phyloP scores from a whole-genome alignment of 306 rosid genomes.

The Lotus japonicus region DNA sequence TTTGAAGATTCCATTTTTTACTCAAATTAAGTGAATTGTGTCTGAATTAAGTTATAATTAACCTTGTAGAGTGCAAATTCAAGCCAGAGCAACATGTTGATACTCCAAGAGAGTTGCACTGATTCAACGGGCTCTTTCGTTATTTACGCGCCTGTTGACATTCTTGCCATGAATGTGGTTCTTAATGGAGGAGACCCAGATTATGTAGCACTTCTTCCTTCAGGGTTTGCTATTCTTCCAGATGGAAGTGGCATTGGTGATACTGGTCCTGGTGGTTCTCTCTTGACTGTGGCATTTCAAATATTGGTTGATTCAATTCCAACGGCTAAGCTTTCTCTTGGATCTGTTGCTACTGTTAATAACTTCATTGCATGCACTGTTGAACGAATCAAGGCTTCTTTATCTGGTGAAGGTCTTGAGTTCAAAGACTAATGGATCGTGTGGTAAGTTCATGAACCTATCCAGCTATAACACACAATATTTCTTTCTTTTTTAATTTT shows the following conservation, averaged over 20 bases:
- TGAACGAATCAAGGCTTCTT: constrained; percentile 81
- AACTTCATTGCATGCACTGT: constrained; percentile 91
- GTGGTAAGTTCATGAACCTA: no score
- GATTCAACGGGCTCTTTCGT: constrained; percentile 80
- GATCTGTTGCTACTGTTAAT: constrained; percentile 93
- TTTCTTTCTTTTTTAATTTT: no score
- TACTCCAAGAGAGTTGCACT: constrained; percentile 83
- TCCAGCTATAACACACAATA: no score
- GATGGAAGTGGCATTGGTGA: constrained; percentile 56
- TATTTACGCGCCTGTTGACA: constrained; percentile 87
- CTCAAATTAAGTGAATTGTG: background rate
- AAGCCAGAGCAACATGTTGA: constrained; percentile 96
- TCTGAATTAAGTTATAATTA: background rate
- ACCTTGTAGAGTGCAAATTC: constrained; percentile 76
- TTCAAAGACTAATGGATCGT: background rate
- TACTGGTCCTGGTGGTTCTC: constrained; percentile 64
- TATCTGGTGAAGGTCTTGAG: constrained; percentile 55
- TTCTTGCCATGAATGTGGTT: constrained; percentile 83
- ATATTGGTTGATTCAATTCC: constrained; percentile 92
- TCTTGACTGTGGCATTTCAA: constrained; percentile 90
- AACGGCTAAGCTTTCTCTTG: constrained; percentile 86
- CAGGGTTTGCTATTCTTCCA: constrained; percentile 94
- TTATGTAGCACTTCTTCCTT: constrained; percentile 90
- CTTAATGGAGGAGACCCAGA: constrained; percentile 94
- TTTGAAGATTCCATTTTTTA: no score